Evolutionary conservation across 208 protist genomes (phyloP).

Genomic region (Crithidia sp.): DNA sequence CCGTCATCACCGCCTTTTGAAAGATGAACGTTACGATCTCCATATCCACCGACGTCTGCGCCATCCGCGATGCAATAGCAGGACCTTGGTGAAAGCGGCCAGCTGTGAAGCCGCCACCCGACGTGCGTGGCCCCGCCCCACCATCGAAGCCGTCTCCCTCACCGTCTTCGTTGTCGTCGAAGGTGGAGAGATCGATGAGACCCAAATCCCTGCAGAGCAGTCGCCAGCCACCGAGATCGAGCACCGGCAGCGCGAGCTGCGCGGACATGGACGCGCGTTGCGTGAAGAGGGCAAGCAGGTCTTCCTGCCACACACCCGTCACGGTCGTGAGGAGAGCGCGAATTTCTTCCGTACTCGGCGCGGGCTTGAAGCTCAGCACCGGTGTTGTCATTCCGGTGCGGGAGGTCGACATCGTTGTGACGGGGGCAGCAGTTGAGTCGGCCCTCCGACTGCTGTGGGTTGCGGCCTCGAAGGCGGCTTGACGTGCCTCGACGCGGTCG

Average conservation of each 20-base stretch:
- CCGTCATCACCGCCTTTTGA: slow-evolving; percentile 41
- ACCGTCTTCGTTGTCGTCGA: slow-evolving; percentile 12
- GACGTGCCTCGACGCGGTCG: slow-evolving; percentile 38
- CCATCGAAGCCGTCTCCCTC: background rate
- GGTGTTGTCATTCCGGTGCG: background rate
- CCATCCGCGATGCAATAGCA: slow-evolving; percentile 23
- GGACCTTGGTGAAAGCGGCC: background rate
- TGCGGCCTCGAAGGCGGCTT: slow-evolving; percentile 22
- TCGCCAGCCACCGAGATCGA: slow-evolving; percentile 84
- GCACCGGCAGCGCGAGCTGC: slow-evolving; percentile 70
- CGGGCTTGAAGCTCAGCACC: background rate
- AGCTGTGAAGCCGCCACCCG: background rate
- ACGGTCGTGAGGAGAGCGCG: background rate
- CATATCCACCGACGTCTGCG: slow-evolving; percentile 41
- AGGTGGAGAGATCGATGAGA: slow-evolving; percentile 39
- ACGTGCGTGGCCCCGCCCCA: too few relatives aligned
- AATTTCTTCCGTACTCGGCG: slow-evolving; percentile 25
- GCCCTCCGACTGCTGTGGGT: background rate
- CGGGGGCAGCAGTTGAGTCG: background rate
- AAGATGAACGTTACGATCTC: slow-evolving; percentile 68
- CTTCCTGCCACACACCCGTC: slow-evolving; percentile 37
- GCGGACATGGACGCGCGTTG: slow-evolving; percentile 51
- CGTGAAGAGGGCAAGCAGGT: slow-evolving; percentile 77
- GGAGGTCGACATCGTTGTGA: too few relatives aligned
- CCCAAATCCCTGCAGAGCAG: slow-evolving; percentile 74